A percentile compares a stretch with the other conserved stretches of the same genome.
Evolutionary conservation across 306 rosid species (phyloP).

Genomic region (Cicer judaicum): DNA sequence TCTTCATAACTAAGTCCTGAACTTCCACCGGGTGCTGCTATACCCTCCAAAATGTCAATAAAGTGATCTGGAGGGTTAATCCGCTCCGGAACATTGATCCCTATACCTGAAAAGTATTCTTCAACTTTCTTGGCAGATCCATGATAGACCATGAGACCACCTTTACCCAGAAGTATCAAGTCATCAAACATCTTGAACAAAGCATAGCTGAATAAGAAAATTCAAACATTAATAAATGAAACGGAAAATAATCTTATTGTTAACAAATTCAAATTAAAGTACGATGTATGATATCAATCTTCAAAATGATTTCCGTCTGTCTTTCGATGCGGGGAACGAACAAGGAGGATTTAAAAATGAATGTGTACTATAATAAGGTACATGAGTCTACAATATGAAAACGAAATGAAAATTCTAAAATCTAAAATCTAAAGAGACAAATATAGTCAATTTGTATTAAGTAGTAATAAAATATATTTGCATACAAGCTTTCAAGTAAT

Average conservation of each 20-base stretch:
- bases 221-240: conserved; percentile 39
- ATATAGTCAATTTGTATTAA: not conserved
- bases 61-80: conserved; percentile 92
- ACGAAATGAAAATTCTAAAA: not conserved
- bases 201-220: conserved; percentile 72
- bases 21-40: conserved; percentile 56
- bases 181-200: conserved; percentile 98
- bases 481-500: no score
- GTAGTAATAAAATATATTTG: not conserved
- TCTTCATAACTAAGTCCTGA: conserved; percentile 63
- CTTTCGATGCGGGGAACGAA: not conserved
- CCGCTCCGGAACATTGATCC: conserved; percentile 81
- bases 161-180: conserved; percentile 92
- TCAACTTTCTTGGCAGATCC: conserved; percentile 85
- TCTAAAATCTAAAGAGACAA: not conserved
- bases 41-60: conserved; percentile 94
- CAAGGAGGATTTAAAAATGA: conserved; percentile 13
- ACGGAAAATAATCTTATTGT: conserved; percentile 4
- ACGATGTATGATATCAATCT: conserved; percentile 11
- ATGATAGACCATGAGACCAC: conserved; percentile 93
- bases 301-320: conserved; percentile 17
- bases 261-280: conserved; percentile 3
- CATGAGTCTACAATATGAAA: conserved; percentile 15
- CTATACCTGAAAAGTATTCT: conserved; percentile 80
- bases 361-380: not conserved